A percentile compares a stretch with the other conserved stretches of the same genome.
These are phyloP conservation scores for Phytophthora uliginosa DNA, from an alignment of 352 stramenopile species.

Conservation along the genomic window DNA sequence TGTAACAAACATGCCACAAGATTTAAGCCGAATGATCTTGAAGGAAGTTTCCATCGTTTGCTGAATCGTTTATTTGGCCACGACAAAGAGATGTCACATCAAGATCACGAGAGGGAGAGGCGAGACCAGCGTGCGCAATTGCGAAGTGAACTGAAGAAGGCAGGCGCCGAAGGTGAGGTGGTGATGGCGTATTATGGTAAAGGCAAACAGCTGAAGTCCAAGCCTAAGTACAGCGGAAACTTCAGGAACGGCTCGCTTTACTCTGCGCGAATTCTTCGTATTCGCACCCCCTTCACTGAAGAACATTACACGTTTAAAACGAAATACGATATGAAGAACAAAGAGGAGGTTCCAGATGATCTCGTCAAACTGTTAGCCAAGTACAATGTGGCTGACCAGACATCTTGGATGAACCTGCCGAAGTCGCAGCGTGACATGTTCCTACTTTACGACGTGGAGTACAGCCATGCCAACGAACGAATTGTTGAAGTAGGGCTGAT, in stretches of 20 bases:
- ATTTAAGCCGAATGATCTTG: conserved; percentile 70
- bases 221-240: conserved; percentile 48
- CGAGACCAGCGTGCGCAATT: conserved; percentile 50
- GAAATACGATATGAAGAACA: conserved; percentile 52
- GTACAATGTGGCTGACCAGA: conserved; percentile 68
- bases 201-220: conserved; percentile 54
- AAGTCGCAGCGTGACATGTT: conserved; percentile 67
- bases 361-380: conserved; percentile 49
- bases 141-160: conserved; percentile 74
- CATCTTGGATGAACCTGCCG: conserved; percentile 58
- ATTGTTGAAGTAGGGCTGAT: conserved; percentile 73
- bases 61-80: conserved; percentile 74
- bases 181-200: conserved; percentile 79
- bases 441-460: conserved; percentile 79
- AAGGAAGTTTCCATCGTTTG: conserved; percentile 76
- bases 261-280: conserved; percentile 54
- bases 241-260: conserved; percentile 65
- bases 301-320: conserved; percentile 50
- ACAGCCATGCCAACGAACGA: conserved; percentile 63
- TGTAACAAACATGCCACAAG: conserved; percentile 69
- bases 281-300: conserved; percentile 70
- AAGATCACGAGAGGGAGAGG: conserved; percentile 56
- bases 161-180: conserved; percentile 39
- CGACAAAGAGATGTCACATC: conserved; percentile 41
- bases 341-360: conserved; percentile 36